Evolutionary conservation across 257 asterid species (phyloP), one percentile per base, ranked within the genome.

Genomic region (Perilla frutescens): DNA sequence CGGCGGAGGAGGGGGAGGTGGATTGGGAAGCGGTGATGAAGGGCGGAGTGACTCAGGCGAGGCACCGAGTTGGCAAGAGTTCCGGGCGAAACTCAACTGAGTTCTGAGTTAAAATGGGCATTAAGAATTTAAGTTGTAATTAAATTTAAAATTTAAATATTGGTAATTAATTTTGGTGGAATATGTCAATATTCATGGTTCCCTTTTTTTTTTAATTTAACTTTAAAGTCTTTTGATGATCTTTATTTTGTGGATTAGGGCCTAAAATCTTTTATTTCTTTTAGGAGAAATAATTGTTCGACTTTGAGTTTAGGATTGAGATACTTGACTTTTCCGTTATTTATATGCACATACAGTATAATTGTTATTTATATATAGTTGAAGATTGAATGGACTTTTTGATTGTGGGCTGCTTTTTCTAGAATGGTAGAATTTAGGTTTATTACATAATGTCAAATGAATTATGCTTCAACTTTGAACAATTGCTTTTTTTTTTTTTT

Each of bases 21-120:
- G 96, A 94, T 12, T 86, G 96, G 96, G 99, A 90, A 36, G 90
- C 85, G 20, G 88, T 85, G 72, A 78, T 91, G 90, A 84, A 83
- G 67, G 91, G 82, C 34, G 88, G 93, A 47, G 80, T 84, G 84
- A 83, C 79, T 76, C 87, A 80, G 76, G 84, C 82, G 57, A 82
- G 91, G 84, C 65, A 78, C 71, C 77, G 80, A 66, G 79, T 80
- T 45, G 75, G 73, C 5, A 67, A 8, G 70, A 79, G 79, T 40
- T n/a, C 41, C 6, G 76, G 62, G 8, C 65, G 54, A 14, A 81
- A 77, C 81, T 81, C 84, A 34, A 72, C 82, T 37, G 84, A 77
- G 79, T 77, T 81, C 50, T 81, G 84, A 81, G 81, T 72, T 54
- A 9, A 54, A 66, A 6, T 59, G 3, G 41, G 66, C 4, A 29